phyloP scores from a whole-genome alignment of 805 yeast species.

The Brettanomyces custersianus region DNA sequence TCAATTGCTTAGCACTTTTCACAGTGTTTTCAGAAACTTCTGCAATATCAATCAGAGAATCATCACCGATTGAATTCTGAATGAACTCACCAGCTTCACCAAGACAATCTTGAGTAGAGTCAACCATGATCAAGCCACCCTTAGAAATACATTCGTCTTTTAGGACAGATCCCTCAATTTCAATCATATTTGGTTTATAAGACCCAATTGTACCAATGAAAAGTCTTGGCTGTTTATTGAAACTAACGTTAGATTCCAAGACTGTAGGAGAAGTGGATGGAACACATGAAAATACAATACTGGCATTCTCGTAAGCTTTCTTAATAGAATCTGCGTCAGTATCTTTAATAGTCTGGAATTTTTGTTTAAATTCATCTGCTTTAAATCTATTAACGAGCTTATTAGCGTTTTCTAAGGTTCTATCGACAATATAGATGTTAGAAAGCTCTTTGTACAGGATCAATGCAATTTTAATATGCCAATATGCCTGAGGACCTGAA shows the following conservation, averaged over 20 bases:
- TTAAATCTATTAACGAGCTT: conserved; percentile 22
- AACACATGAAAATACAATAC: conserved; percentile 50
- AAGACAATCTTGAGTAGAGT: conserved; percentile 46
- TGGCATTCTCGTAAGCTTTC: conserved; percentile 27
- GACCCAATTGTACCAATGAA: conserved; percentile 58
- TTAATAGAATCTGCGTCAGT: conserved; percentile 12
- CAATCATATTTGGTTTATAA: conserved; percentile 60
- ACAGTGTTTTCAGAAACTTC: conserved; percentile 4
- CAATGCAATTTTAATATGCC: conserved; percentile 47
- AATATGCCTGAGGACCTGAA: conserved; percentile 53
- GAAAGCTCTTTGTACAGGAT: conserved; percentile 28
- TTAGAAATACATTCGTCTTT: conserved; percentile 25
- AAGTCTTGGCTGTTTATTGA: conserved; percentile 13
- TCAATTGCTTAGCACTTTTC: conserved; percentile 6
- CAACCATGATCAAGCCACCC: conserved; percentile 43
- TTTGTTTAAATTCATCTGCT: conserved; percentile 22
- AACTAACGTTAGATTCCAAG: conserved; percentile 21
- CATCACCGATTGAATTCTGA: conserved; percentile 29
- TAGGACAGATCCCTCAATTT: conserved; percentile 39
- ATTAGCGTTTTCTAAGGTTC: conserved; percentile 33
- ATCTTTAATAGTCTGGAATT: conserved; percentile 11
- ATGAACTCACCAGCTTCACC: conserved; percentile 61
- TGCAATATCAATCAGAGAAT: conserved; percentile 32
- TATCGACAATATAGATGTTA: conserved; percentile 36
- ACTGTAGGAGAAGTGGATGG: conserved; percentile 48